Evolutionary conservation across 2,329 filamentous ascomycete species (phyloP).

Genomic region (Fusarium albosuccineum): DNA sequence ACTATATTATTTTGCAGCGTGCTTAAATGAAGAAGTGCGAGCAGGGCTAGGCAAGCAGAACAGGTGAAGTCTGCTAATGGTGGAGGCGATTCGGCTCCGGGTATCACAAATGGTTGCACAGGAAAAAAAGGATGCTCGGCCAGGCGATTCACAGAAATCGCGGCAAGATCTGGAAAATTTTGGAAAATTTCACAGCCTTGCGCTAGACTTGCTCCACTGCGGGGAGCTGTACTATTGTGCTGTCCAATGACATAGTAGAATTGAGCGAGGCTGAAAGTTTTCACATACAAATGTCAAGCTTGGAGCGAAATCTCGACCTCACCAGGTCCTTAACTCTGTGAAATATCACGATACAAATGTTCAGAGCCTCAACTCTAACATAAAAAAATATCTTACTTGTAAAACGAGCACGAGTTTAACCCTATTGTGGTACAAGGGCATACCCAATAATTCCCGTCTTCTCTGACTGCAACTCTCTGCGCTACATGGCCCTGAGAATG

Average conservation of each 20-base stretch:
- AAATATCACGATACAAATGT: too few species aligned
- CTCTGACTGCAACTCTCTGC: too few species aligned
- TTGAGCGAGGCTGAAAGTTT: conserved; percentile 38
- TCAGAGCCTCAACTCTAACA: too few species aligned
- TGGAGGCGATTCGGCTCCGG: conserved; percentile 25
- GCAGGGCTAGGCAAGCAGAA: background rate
- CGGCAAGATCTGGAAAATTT: conserved; percentile 43
- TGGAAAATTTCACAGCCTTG: conserved; percentile 47
- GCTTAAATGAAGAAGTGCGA: background rate
- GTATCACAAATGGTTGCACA: conserved; percentile 32
- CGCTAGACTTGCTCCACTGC: conserved; percentile 37
- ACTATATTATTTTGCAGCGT: background rate
- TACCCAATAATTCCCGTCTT: too few species aligned
- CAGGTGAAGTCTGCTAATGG: conserved; percentile 1
- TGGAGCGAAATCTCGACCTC: too few species aligned
- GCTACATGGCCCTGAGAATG: too few species aligned
- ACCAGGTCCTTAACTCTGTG: too few species aligned
- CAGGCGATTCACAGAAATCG: conserved; percentile 30
- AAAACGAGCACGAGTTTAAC: too few species aligned
- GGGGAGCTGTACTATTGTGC: conserved; percentile 14
- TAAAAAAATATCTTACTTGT: too few species aligned
- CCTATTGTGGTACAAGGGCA: too few species aligned
- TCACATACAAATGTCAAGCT: background rate
- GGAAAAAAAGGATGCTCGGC: conserved; percentile 15
- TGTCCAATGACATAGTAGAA: conserved; percentile 15